phyloP scores from a whole-genome alignment of 2,329 filamentous ascomycete species.

The Botrytis sinoallii region DNA sequence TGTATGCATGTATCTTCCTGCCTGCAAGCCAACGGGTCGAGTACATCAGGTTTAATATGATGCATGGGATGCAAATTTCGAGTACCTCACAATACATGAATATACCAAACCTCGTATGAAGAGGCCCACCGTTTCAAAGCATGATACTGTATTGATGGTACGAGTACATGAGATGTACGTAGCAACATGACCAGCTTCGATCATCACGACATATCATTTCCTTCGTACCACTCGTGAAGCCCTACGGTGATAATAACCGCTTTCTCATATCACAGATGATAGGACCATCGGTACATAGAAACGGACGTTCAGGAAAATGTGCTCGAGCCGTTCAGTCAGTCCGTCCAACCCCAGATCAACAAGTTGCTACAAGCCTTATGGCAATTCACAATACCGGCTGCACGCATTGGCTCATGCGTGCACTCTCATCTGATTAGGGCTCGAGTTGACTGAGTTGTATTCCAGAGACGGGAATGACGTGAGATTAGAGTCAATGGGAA shows the following conservation, averaged over 20 bases:
- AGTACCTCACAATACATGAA: neutral
- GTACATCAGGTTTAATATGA: neutral
- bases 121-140: slow-evolving; percentile 6
- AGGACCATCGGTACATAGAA: neutral
- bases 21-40: slow-evolving; percentile 10
- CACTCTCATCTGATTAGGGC: neutral
- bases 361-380: neutral
- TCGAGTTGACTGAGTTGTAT: neutral
- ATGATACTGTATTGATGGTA: neutral
- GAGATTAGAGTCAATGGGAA: neutral
- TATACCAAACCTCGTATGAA: neutral
- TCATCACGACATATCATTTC: neutral
- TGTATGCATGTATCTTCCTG: neutral
- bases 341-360: neutral
- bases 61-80: neutral
- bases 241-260: neutral
- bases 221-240: neutral
- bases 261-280: neutral
- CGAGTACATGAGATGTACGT: neutral
- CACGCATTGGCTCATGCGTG: neutral
- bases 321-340: neutral
- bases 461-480: neutral
- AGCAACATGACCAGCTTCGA: neutral
- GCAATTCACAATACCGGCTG: neutral
- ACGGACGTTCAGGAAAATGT: neutral